phyloP scores from a whole-genome alignment of 352 stramenopile species.

The Pilasporangium apinafurcum region DNA sequence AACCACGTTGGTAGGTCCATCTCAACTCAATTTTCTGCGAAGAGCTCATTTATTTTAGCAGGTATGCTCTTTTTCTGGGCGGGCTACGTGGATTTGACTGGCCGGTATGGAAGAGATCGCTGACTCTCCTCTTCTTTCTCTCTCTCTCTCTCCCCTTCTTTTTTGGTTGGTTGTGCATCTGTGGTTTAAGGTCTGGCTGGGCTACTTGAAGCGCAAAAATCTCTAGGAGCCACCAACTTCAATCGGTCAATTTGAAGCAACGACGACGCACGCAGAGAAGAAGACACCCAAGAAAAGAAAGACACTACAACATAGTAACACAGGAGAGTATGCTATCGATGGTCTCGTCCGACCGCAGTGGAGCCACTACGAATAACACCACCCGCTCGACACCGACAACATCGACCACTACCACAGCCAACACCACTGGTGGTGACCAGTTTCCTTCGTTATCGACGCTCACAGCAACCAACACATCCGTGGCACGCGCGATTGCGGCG shows the following conservation, averaged over 20 bases:
- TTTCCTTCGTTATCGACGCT: too few species aligned
- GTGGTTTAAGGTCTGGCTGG: slow-evolving; percentile 1
- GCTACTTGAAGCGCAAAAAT: slow-evolving; percentile 61
- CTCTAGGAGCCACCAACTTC: slow-evolving; percentile 72
- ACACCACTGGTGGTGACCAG: slow-evolving; percentile 4
- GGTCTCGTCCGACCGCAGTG: slow-evolving; percentile 27
- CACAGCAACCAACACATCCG: slow-evolving; percentile 20
- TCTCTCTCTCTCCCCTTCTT: neutral
- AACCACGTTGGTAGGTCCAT: slow-evolving; percentile 2
- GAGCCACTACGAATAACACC: neutral
- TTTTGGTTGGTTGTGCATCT: neutral
- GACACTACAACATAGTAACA: slow-evolving; percentile 7
- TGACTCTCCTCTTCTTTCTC: slow-evolving; percentile 1
- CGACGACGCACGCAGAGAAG: neutral
- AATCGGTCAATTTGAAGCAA: slow-evolving; percentile 22
- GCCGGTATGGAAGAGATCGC: slow-evolving; percentile 2
- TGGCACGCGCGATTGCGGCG: slow-evolving; percentile 21
- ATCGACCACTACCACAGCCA: slow-evolving; percentile 3
- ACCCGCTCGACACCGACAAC: neutral
- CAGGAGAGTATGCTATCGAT: slow-evolving; percentile 46
- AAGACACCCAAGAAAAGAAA: too few species aligned
- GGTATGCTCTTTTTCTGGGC: too few species aligned
- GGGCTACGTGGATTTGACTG: too few species aligned
- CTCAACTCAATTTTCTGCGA: slow-evolving; percentile 6
- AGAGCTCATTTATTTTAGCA: neutral